Percentiles rank a stretch among this genome's conserved stretches.
Conservation (phyloP, 257 asterid genomes). For the Gardenia jasminoides region DNA sequence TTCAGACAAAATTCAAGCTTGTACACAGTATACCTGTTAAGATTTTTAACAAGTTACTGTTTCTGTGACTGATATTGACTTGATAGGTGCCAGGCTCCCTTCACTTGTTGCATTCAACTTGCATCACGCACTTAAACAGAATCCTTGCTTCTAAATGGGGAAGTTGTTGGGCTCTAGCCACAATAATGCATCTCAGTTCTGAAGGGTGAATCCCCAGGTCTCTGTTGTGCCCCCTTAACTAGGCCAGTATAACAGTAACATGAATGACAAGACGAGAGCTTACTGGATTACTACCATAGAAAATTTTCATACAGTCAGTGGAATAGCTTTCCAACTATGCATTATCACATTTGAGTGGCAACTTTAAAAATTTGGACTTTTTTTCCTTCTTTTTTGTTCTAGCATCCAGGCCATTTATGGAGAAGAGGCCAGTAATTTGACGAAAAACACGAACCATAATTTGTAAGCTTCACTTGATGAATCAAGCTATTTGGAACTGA, state of each 20-base stretch:
- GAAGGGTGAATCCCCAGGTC: background rate
- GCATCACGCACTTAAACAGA: background rate
- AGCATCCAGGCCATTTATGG: background rate
- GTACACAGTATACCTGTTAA: background rate
- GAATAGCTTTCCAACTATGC: background rate
- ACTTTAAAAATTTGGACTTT: background rate
- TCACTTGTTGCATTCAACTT: background rate
- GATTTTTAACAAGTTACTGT: background rate
- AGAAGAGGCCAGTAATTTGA: background rate
- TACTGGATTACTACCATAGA: background rate
- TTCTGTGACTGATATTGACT: background rate
- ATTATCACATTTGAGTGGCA: background rate
- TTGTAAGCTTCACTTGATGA: background rate
- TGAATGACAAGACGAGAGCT: conserved; percentile 15
- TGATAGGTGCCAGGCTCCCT: background rate
- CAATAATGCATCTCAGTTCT: background rate
- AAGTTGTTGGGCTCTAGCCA: background rate
- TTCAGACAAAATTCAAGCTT: background rate
- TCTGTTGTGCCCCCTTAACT: background rate
- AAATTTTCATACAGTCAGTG: background rate
- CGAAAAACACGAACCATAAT: background rate
- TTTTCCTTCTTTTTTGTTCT: background rate
- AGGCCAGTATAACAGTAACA: conserved; percentile 1
- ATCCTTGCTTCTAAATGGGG: background rate
- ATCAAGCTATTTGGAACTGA: background rate